Base-by-base conservation (phyloP, 305 asterid genomes). In the Fraxinus albicans region DNA sequence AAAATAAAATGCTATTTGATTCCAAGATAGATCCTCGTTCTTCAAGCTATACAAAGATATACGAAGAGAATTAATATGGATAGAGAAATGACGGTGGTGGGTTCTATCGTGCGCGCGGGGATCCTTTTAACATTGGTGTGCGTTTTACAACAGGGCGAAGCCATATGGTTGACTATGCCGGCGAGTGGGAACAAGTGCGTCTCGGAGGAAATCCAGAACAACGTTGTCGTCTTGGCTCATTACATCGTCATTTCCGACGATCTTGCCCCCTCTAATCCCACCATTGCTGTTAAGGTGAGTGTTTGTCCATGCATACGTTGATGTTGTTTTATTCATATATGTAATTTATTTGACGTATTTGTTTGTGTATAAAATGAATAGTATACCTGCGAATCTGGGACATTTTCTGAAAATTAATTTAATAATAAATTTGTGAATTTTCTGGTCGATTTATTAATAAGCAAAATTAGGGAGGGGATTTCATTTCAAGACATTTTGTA, bases 221-320 rank as follows among this genome's bases (percentile, higher is more conserved):
- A 92, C 92, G 95, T 95, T 77, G 94, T 95, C 85, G 98, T 95
- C 87, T 86, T 95, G 84, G 91, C 94, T 29, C 97, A 95, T 87
- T 95, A 92, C 84, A 89, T 91, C 77, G 95, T 89, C 79, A 90
- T 95, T 21, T 88, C 99, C 73, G 94, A 92, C 70, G 95, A 92
- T 84, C 95, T 88, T 77, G 76, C 74, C 34, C 90, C 82, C 53
- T 89, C 91, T 27, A 86, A 84, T 23, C 98, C 99, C 77, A 89
- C 97, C 83, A 87, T 95, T 81, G 91, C 98, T 83, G 79, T 91
- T 77, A 94, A 94, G 97, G 99, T 95, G 83, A 75, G 83, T 86
- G 73, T 58, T 80, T 70, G 67, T 17, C 29, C 9, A 15, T 25
- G 21, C 58, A 42, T 9, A 42, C 50, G 15, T 42, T 9, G 50